These are phyloP conservation scores for Solanum dulcamara DNA, from an alignment of 257 asterid species.

Conservation along the genomic window DNA sequence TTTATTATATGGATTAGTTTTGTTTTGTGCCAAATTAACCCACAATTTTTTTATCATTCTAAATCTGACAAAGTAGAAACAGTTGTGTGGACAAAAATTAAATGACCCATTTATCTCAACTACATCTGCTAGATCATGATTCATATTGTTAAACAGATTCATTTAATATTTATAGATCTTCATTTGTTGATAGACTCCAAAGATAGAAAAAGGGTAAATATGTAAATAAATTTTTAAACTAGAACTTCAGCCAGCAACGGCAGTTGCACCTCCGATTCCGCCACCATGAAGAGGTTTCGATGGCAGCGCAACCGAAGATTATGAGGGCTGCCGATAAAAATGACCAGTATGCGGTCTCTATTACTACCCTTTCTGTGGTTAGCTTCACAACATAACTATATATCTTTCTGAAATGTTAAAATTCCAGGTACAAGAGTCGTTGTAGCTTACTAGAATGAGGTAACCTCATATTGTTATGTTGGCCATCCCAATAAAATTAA, in stretches of 20 bases:
- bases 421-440: slow-evolving; percentile 89
- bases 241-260: slow-evolving; percentile 12
- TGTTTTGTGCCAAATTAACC: too few relatives aligned
- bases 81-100: too few relatives aligned
- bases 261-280: not conserved
- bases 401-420: not conserved
- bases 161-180: too few relatives aligned
- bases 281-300: slow-evolving; percentile 38
- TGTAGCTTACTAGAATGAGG: slow-evolving; percentile 88
- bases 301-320: slow-evolving; percentile 88
- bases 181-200: too few relatives aligned
- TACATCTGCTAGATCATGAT: too few relatives aligned
- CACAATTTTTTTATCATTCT: too few relatives aligned
- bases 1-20: too few relatives aligned
- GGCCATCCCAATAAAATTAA: not conserved
- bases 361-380: not conserved
- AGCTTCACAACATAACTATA: not conserved
- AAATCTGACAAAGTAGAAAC: too few relatives aligned
- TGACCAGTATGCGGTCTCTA: slow-evolving; percentile 60
- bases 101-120: too few relatives aligned
- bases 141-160: too few relatives aligned
- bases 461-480: not conserved
- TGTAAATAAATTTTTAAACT: too few relatives aligned
- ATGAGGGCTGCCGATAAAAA: slow-evolving; percentile 99
- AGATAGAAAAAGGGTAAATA: too few relatives aligned